Conservation (phyloP, 2,329 filamentous ascomycete genomes). For the Microthyrium microscopicum region DNA sequence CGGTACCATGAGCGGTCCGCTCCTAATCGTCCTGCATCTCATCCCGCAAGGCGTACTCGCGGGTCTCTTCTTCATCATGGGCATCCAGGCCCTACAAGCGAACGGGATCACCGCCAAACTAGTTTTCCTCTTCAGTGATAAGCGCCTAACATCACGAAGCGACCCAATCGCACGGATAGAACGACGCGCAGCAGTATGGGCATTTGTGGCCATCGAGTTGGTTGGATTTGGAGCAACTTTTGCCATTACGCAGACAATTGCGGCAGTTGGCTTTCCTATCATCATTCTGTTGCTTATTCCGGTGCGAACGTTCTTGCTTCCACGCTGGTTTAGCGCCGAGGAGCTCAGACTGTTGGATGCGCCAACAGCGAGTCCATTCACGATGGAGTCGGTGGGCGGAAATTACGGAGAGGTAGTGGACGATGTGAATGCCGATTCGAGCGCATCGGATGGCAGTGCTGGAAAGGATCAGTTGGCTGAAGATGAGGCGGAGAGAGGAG, state of each 20-base stretch:
- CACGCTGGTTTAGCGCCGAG: constrained; percentile 30
- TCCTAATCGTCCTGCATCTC: constrained; percentile 35
- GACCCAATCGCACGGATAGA: constrained; percentile 30
- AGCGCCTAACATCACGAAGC: constrained; percentile 28
- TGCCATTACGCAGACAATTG: constrained; percentile 42
- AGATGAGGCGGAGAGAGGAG: too few relatives aligned
- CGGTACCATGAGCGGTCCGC: constrained; percentile 39
- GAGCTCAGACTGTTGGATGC: constrained; percentile 36
- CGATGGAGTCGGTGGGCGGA: too few relatives aligned
- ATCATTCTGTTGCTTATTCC: constrained; percentile 41
- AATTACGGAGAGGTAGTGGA: too few relatives aligned
- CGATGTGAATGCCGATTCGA: too few relatives aligned
- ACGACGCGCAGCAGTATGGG: constrained; percentile 27
- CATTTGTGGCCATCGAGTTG: constrained; percentile 35
- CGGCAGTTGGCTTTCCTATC: constrained; percentile 42
- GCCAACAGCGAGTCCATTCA: constrained; percentile 29
- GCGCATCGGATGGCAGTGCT: too few relatives aligned
- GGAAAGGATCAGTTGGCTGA: too few relatives aligned
- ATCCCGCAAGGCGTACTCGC: constrained; percentile 38
- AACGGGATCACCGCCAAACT: constrained; percentile 38
- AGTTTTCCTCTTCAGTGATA: constrained; percentile 31
- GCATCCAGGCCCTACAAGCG: constrained; percentile 32
- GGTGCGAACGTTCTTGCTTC: constrained; percentile 32
- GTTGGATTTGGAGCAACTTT: constrained; percentile 36
- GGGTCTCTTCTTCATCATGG: constrained; percentile 42